Evolutionary conservation across 2,329 filamentous ascomycete genomes (phyloP), one percentile per base, ranked within the genome.

Genomic region (Arthrocladium fulminans): DNA sequence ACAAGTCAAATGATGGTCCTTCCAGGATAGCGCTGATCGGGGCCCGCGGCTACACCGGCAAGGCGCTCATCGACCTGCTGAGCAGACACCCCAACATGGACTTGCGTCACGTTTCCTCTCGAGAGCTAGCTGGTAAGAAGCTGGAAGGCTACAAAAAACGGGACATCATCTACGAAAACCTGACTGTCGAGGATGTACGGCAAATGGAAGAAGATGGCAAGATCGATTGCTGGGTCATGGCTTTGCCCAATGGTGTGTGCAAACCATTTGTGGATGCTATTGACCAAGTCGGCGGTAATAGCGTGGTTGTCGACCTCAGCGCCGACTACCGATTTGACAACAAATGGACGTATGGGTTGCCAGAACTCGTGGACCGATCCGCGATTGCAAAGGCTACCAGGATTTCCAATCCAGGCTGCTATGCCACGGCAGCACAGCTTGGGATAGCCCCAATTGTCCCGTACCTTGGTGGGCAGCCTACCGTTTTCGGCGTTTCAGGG

Each of bases 151-250:
- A 98, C 66, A 81, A 80, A 61, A 97, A 96, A 77, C 81, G 85
- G 54, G 81, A 94, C 52, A 86, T 98, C 57, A 87, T 81, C 54
- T 98, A 98, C 68, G 88, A 95, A 67, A 95, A 88, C 65, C 74
- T 97, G 38, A 82, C 79, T 48, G 79, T 88, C 5, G 90, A 97
- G 56, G 90, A 97, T 57, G 83, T 95, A 10, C 80, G 81, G 54
- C 77, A 81, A 50, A 87, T 97, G 79, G 86, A 92, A 54, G 82
- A 85, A 64, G 80, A 83, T 25, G 85, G 86, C 45, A 80, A 89
- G 60, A 82, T 97, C 43, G 90, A 97, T 71, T 92, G 86, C 70
- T 97, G 89, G 89, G 86, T 97, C 38, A 92, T 97, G 86, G 92
- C 92, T 29, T 80, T 97, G 24, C 92, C 90, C 38, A 98, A 97